These are phyloP conservation scores for Phytophthora cajani DNA, from an alignment of 352 stramenopile genomes.

Conservation along the genomic window DNA sequence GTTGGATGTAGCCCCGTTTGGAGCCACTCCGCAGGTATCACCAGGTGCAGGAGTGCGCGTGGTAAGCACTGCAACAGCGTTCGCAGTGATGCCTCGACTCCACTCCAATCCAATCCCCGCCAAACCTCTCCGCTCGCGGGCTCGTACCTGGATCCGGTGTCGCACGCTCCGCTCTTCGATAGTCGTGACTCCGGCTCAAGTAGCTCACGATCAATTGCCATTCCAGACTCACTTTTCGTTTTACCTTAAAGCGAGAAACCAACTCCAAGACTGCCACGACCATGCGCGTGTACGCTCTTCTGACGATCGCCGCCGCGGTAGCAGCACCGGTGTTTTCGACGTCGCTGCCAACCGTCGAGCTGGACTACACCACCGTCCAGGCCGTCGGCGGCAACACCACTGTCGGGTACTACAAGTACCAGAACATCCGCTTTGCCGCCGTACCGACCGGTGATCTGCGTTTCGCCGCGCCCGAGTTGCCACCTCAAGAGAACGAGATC, in stretches of 20 bases:
- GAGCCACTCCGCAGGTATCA: conserved; percentile 4
- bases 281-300: conserved; percentile 19
- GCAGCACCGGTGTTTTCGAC: conserved; percentile 7
- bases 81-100: not conserved
- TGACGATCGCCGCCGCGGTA: conserved; percentile 3
- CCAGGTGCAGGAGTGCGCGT: not conserved
- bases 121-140: conserved; percentile 4
- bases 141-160: not conserved
- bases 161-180: not conserved
- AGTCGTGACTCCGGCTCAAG: not conserved
- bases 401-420: conserved; percentile 30
- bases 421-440: conserved; percentile 25
- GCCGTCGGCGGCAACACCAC: conserved; percentile 18
- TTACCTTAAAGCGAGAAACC: conserved; percentile 11
- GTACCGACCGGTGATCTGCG: conserved; percentile 17
- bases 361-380: conserved; percentile 26
- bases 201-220: not conserved
- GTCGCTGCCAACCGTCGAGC: conserved; percentile 14
- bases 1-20: not conserved
- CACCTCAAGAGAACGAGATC: conserved; percentile 17
- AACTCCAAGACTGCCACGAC: conserved; percentile 8
- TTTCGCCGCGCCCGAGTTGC: conserved; percentile 19
- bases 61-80: conserved; percentile 1
- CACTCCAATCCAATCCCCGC: conserved; percentile 3
- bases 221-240: conserved; percentile 16